Base-by-base conservation (phyloP, 1,139 yeast species). In the Debaryomyces psychrophilus region DNA sequence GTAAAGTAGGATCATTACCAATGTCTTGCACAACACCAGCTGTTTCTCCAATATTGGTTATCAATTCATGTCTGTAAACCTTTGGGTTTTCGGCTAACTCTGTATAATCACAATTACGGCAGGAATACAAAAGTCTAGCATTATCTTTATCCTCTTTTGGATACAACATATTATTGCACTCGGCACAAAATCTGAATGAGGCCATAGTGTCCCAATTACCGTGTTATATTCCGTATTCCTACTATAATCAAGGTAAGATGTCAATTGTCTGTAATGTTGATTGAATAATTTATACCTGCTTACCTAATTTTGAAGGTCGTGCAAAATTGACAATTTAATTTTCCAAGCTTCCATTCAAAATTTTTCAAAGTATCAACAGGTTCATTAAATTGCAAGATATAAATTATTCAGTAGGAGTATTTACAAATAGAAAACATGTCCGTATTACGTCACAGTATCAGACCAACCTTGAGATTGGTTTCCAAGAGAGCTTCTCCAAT, bases 21-120 rank as follows among this genome's bases (percentile, higher is more conserved):
- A 95, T 88, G 65, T 95, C 99, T 62, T 90, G 95, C 37, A 95
- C 96, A 47, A 90, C 97, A 57, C 99, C 99, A 1, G 99, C 99
- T 2, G 98, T 93, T 61, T 90, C 98, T 57, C 93, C 88, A 48
- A 85, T 89, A 58, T 87, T 87, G 17, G 97, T 83, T 55, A 90
- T 87, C 68, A 93, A 78, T 69, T 93, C 98, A 67, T 93, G 96
- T 57, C 98, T 79, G 65, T 89, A 95, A 40, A 95, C 97, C 63
- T 87, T 81, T 17, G 97, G 85, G 57, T 87, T 82, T 48, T 86
- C 95, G 0, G 99, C 97, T 51, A 87, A 80, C 66, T 93, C 98
- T 2, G 96, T 89, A 66, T 93, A 93, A 43, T 90, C 84, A 65
- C 99, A 93, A 64, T 93, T 93, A 59, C 99, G 83, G 69, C 99